phyloP scores from a whole-genome alignment of 2,329 filamentous ascomycete species.

The Nannizziopsis barbatae region DNA sequence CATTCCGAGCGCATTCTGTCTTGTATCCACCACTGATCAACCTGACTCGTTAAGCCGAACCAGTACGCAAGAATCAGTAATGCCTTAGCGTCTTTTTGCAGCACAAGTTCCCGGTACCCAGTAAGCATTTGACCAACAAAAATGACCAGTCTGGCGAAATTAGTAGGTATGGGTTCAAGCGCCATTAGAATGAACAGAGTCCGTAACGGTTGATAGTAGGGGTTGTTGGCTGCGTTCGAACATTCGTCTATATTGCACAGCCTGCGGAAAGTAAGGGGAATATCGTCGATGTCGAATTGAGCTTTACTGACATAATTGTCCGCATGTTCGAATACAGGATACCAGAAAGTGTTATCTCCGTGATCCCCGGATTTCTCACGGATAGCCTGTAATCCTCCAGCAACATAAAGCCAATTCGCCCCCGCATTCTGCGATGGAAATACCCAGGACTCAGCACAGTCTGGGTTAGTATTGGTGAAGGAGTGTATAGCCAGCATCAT shows the following conservation, averaged over 20 bases:
- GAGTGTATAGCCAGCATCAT: constrained; percentile 24
- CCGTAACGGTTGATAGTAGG: constrained; percentile 21
- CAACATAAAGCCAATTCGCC: constrained; percentile 26
- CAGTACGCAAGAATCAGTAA: constrained; percentile 24
- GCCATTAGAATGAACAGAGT: constrained; percentile 16
- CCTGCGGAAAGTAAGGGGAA: constrained; percentile 22
- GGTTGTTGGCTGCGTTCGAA: constrained; percentile 17
- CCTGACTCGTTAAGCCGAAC: constrained; percentile 25
- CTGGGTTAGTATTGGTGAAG: constrained; percentile 19
- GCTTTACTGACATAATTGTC: constrained; percentile 19
- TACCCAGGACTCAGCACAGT: constrained; percentile 23
- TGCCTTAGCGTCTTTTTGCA: constrained; percentile 20
- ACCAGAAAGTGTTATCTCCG: constrained; percentile 22
- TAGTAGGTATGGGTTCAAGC: constrained; percentile 18
- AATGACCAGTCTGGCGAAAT: constrained; percentile 18
- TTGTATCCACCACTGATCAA: constrained; percentile 25
- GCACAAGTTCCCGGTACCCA: constrained; percentile 20
- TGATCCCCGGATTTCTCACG: constrained; percentile 14
- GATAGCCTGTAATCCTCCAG: constrained; percentile 22
- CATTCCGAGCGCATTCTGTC: constrained; percentile 22
- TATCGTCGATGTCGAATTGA: constrained; percentile 8
- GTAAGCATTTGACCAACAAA: constrained; percentile 23
- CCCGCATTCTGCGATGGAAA: constrained; percentile 18
- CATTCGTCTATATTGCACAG: constrained; percentile 22
- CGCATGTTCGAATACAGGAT: constrained; percentile 15